Percentiles rank a stretch among this genome's conserved stretches.
Evolutionary conservation across 140 eudicot genomes (phyloP).

Genomic region (Stevia rebaudiana): DNA sequence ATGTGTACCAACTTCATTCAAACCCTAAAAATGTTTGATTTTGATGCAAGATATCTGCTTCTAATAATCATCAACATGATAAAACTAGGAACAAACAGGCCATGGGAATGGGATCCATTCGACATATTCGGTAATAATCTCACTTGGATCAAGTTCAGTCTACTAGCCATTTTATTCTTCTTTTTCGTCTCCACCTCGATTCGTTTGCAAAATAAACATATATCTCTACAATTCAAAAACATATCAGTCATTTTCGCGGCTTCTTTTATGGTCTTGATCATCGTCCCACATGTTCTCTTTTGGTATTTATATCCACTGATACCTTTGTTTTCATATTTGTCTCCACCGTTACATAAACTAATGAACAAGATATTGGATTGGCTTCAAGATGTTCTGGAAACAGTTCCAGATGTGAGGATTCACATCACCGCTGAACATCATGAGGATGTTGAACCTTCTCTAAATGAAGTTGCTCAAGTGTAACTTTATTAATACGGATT

Average conservation of each 20-base stretch:
- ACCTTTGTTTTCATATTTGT: slow-evolving; percentile 14
- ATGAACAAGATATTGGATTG: not conserved
- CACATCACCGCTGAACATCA: slow-evolving; percentile 17
- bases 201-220: not conserved
- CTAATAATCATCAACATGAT: slow-evolving; percentile 27
- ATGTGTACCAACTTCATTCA: slow-evolving; percentile 3
- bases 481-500: no score
- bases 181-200: slow-evolving; percentile 28
- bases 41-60: slow-evolving; percentile 34
- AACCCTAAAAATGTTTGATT: slow-evolving; percentile 21
- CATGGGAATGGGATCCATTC: slow-evolving; percentile 50
- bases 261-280: slow-evolving; percentile 29
- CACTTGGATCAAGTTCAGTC: slow-evolving; percentile 28
- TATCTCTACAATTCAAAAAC: slow-evolving; percentile 22
- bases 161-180: slow-evolving; percentile 17
- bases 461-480: no score
- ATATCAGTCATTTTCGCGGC: slow-evolving; percentile 13
- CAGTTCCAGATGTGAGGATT: slow-evolving; percentile 22
- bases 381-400: slow-evolving; percentile 19
- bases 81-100: slow-evolving; percentile 23
- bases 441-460: not conserved
- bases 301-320: slow-evolving; percentile 33
- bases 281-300: slow-evolving; percentile 28
- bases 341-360: not conserved
- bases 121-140: slow-evolving; percentile 16